Percentiles rank a stretch among this genome's conserved stretches.
Conservation (phyloP, 495 filamentous ascomycete species). For the Podospora conica region DNA sequence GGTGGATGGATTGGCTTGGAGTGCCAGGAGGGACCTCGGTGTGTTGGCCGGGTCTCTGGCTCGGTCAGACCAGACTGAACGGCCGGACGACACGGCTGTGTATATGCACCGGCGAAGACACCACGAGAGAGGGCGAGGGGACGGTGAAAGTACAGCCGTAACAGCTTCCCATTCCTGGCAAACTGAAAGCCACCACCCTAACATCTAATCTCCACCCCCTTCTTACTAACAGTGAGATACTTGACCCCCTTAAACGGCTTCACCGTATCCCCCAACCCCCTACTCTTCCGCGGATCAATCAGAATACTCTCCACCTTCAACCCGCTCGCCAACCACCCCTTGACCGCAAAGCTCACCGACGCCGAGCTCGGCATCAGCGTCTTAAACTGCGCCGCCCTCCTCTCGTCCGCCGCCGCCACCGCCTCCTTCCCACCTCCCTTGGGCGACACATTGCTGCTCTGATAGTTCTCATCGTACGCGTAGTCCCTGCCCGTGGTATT, state of each 20-base stretch:
- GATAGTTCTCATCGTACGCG: conserved; percentile 57
- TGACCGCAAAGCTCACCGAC: conserved; percentile 80
- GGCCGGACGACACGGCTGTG: too few species aligned
- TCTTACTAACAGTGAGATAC: conserved; percentile 83
- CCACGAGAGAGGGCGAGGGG: too few species aligned
- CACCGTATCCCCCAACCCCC: conserved; percentile 77
- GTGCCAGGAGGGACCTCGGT: too few species aligned
- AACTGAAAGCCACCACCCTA: conserved; percentile 29
- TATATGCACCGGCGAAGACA: too few species aligned
- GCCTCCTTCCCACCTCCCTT: conserved; percentile 36
- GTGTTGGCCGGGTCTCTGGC: too few species aligned
- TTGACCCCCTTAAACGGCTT: conserved; percentile 98
- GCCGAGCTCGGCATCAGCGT: conserved; percentile 88
- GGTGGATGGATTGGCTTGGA: too few species aligned
- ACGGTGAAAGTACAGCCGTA: too few species aligned
- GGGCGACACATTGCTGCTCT: conserved; percentile 24
- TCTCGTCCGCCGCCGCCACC: conserved; percentile 34
- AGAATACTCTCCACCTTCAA: conserved; percentile 86
- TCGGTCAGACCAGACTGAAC: too few species aligned
- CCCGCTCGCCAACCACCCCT: conserved; percentile 92
- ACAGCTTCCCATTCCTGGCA: too few species aligned
- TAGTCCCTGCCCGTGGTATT: conserved; percentile 41
- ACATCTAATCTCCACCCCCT: conserved; percentile 76
- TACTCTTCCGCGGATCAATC: conserved; percentile 78
- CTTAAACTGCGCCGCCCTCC: conserved; percentile 62